phyloP scores from a whole-genome alignment of 2,329 filamentous ascomycete genomes.

The Pseudocercospora eumusae region DNA sequence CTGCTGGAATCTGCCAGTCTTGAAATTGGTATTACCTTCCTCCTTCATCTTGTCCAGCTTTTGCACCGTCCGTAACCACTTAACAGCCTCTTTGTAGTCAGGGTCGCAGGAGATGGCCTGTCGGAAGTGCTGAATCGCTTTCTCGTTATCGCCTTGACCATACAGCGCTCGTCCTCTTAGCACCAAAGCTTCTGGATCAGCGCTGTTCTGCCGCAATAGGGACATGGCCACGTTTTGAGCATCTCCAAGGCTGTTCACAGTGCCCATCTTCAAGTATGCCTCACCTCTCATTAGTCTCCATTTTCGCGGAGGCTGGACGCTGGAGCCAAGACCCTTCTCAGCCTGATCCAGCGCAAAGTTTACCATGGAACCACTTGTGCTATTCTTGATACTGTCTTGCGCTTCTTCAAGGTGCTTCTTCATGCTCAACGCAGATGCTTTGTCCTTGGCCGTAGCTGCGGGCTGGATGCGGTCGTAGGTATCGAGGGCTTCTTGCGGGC shows the following conservation, averaged over 20 bases:
- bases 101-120: conserved; percentile 89
- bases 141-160: conserved; percentile 89
- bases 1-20: conserved; percentile 73
- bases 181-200: conserved; percentile 91
- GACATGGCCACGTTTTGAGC: conserved; percentile 91
- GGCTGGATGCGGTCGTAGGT: conserved; percentile 80
- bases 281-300: conserved; percentile 93
- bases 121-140: conserved; percentile 88
- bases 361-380: conserved; percentile 85
- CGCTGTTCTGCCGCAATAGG: conserved; percentile 79
- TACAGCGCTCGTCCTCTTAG: conserved; percentile 86
- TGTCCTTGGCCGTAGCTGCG: conserved; percentile 80
- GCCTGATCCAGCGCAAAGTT: conserved; percentile 90
- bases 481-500: conserved; percentile 80
- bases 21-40: conserved; percentile 88
- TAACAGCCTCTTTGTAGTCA: conserved; percentile 84
- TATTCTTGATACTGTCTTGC: conserved; percentile 71
- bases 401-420: conserved; percentile 77
- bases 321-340: conserved; percentile 72
- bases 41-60: conserved; percentile 92
- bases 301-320: conserved; percentile 80
- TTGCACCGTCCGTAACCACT: conserved; percentile 84
- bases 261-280: conserved; percentile 89
- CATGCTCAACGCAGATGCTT: conserved; percentile 81
- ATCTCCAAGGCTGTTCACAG: conserved; percentile 82